Base-by-base conservation (phyloP, 305 asterid genomes). In the Rubia balearica region DNA sequence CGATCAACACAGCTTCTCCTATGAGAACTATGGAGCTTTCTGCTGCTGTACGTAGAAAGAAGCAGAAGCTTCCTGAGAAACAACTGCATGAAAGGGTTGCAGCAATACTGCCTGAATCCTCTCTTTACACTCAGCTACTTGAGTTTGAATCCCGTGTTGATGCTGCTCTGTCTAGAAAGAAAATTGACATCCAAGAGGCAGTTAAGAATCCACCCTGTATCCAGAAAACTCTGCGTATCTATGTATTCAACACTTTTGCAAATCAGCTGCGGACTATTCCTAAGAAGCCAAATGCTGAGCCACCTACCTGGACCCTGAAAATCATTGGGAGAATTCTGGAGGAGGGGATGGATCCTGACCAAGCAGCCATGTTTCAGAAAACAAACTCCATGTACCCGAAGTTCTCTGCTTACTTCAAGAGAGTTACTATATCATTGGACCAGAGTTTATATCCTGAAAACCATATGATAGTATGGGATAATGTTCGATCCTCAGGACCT, bases 11-110 rank as follows among this genome's bases (percentile, higher is more conserved):
- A 0, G 78, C 79, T 73, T 85, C 97, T 68, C 96, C 95, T 0
- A 73, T 94, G 95, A 86, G 97, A 72, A 79, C 80, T 17, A 87
- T 88, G 89, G 96, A 89, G 5, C 84, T 90, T 73, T 78, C 96
- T 0, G 91, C 94, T 36, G 92, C 99, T 73, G 93, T 96, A 61
- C 86, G 92, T 14, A 82, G 83, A 85, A 94, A 94, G 78, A 94
- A 94, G 79, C 99, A 91, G 86, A 94, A 90, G 88, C 95, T 88
- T 64, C 96, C 98, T 0, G 99, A 94, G 85, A 94, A 91, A 78
- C 91, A 91, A 49, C 81, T 91, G 57, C 97, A 94, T 19, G 99
- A 94, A 81, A 84, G 88, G 81, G 95, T 91, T 14, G 98, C 99
- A 1, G 95, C 97, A 9, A 91, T 94, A 80, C 82, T 94, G 74